Evolutionary conservation across 1,284 basidiomycete genomes (phyloP), one percentile per base, ranked within the genome.

Genomic region (Volvariella volvacea): DNA sequence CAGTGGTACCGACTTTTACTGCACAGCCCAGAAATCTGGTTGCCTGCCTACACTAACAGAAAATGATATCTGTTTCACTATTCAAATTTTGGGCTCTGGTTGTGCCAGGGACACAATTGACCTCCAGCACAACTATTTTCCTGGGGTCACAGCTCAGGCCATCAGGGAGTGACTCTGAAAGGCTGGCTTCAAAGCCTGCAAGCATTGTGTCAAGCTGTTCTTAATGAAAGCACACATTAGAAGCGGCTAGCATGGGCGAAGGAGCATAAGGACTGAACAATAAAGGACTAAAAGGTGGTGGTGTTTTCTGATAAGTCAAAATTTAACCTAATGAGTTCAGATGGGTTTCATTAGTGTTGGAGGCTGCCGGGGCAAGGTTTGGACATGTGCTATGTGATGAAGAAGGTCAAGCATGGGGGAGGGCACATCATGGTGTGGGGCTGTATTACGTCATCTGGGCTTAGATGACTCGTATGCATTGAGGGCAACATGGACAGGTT

Each of bases 341-440:
- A n/a, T n/a, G n/a, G n/a, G n/a, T 16, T 20, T 14, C 21, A 48
- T 15, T 45, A 46, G 37, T 39, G 22, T 14, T 36, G 41, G 44
- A 34, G 32, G 15, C 20, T 39, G 15, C 25, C 37, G 17, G 37
- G 37, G 36, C 16, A 48, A 28, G 44, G 17, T 8, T 36, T 46
- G n/a, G 33, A 22, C 20, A 22, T 22, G n/a, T 21, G 41, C 22
- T 20, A 41, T 42, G 43, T 46, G n/a, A 36, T 39, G 17, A 41
- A 41, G 19, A 41, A n/a, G 8, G 37, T 46, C 34, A 45, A 46
- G 34, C 43, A 48, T 42, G 43, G 43, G 19, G 47, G 32, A 17
- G 49, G 49, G 22, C 40, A 34, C 9, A 12, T 48, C n/a, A 49
- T 49, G 48, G 45, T 49, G 12, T 49, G 48, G 44, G 45, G 48